A percentile compares a stretch with the other conserved stretches of the same genome.
Conservation (phyloP, 2,329 filamentous ascomycete genomes). For the Arthrobotrys pseudoclavata region DNA sequence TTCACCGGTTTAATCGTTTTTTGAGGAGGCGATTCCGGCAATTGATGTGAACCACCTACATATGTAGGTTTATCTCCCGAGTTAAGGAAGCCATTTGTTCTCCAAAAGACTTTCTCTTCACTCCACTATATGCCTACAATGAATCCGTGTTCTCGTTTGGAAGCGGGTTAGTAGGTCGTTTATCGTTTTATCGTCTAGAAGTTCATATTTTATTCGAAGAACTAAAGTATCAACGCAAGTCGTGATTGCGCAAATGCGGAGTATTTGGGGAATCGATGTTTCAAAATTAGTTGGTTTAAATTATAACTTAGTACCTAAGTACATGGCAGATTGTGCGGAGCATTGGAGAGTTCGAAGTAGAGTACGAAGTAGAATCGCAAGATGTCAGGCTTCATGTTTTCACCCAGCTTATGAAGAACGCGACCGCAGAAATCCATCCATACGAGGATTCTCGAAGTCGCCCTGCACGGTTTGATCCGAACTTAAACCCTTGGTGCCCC, state of each 20-base stretch:
- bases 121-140: neutral
- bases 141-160: neutral
- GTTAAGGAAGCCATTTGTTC: neutral
- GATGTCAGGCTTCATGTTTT: neutral
- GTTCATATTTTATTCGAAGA: neutral
- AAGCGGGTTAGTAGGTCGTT: neutral
- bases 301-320: no score
- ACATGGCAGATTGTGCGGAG: no score
- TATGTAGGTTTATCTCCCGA: constrained; percentile 7
- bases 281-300: no score
- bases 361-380: no score
- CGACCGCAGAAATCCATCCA: neutral
- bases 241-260: neutral
- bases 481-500: constrained; percentile 19
- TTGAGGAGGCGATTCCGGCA: neutral
- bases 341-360: neutral
- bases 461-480: constrained; percentile 29
- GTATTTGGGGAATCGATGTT: neutral
- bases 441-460: constrained; percentile 6
- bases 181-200: neutral
- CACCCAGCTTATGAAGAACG: neutral
- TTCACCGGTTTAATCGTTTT: neutral
- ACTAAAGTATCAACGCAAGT: neutral
- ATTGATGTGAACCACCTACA: constrained; percentile 13
- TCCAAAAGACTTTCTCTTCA: neutral